Percentiles rank a stretch among this genome's conserved stretches.
Evolutionary conservation across 2,329 filamentous ascomycete genomes (phyloP).

Genomic region (Diaporthe batatas): DNA sequence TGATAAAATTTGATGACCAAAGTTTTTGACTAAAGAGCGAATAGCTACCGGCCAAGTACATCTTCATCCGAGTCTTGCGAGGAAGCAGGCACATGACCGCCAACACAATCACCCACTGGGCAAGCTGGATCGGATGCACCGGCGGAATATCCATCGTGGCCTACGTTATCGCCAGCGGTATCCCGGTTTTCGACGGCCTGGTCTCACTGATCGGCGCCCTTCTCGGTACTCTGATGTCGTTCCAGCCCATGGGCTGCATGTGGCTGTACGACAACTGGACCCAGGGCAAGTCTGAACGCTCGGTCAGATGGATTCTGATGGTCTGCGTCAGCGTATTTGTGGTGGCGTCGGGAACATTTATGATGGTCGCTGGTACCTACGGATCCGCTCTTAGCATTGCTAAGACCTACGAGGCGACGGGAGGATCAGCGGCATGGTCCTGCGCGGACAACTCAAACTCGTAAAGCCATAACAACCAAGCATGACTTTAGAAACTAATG

Average conservation of each 20-base stretch:
- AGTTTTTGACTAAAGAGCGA: not conserved
- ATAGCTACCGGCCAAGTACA: conserved; percentile 52
- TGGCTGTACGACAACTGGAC: conserved; percentile 23
- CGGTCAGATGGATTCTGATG: not conserved
- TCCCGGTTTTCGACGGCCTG: conserved; percentile 8
- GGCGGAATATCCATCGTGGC: conserved; percentile 48
- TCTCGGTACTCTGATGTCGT: conserved; percentile 16
- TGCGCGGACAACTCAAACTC: conserved; percentile 19
- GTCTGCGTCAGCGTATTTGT: conserved; percentile 12
- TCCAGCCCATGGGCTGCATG: conserved; percentile 21
- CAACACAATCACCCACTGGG: conserved; percentile 53
- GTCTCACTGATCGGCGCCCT: conserved; percentile 11
- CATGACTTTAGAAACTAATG: not conserved
- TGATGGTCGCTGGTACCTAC: conserved; percentile 18
- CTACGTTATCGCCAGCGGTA: conserved; percentile 48
- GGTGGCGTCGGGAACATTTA: not conserved
- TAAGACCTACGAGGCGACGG: conserved; percentile 3
- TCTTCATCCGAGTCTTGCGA: conserved; percentile 56
- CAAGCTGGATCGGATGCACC: conserved; percentile 53
- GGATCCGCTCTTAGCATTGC: conserved; percentile 6
- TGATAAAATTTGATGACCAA: not conserved
- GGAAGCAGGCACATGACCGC: conserved; percentile 53
- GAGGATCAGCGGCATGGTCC: conserved; percentile 4
- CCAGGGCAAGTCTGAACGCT: not conserved
- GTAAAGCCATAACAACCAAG: not conserved